phyloP scores from a whole-genome alignment of 805 yeast species.

The Maudiozyma bulderi region DNA sequence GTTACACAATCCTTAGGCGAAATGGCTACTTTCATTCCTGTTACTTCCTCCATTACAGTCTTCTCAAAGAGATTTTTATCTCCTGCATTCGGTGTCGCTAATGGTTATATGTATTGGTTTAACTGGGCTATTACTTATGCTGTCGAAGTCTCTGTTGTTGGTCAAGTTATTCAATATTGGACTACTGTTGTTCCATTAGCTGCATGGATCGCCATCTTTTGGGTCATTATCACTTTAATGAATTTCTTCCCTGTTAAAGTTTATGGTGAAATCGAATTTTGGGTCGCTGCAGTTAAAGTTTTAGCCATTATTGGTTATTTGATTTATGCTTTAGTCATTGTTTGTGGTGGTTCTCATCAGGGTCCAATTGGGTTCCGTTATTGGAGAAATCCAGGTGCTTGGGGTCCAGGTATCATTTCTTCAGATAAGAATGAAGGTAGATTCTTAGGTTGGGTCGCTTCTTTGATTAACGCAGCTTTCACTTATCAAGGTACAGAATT shows the following conservation, averaged over 20 bases:
- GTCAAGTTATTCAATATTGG: constrained; percentile 47
- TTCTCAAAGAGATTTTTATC: constrained; percentile 55
- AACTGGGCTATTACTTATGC: constrained; percentile 66
- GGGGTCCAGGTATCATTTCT: constrained; percentile 48
- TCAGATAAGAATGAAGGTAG: constrained; percentile 34
- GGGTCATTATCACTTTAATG: constrained; percentile 34
- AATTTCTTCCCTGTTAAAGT: constrained; percentile 46
- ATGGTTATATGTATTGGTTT: constrained; percentile 65
- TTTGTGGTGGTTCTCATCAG: constrained; percentile 45
- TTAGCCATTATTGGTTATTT: constrained; percentile 47
- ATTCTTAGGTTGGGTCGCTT: constrained; percentile 46
- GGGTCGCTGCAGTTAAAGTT: constrained; percentile 46
- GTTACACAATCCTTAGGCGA: constrained; percentile 63
- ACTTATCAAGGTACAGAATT: constrained; percentile 53
- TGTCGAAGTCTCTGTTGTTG: constrained; percentile 47
- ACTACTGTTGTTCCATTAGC: constrained; percentile 46
- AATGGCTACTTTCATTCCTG: constrained; percentile 68
- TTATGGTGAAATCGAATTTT: constrained; percentile 51
- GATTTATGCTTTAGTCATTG: constrained; percentile 44
- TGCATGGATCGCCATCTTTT: constrained; percentile 52
- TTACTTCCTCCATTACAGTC: constrained; percentile 50
- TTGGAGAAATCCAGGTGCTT: constrained; percentile 61
- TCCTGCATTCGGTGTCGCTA: constrained; percentile 57
- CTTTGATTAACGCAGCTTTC: constrained; percentile 47
- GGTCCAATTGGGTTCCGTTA: constrained; percentile 57